phyloP scores from a whole-genome alignment of 495 filamentous ascomycete genomes.

The Xylaria nigripes region DNA sequence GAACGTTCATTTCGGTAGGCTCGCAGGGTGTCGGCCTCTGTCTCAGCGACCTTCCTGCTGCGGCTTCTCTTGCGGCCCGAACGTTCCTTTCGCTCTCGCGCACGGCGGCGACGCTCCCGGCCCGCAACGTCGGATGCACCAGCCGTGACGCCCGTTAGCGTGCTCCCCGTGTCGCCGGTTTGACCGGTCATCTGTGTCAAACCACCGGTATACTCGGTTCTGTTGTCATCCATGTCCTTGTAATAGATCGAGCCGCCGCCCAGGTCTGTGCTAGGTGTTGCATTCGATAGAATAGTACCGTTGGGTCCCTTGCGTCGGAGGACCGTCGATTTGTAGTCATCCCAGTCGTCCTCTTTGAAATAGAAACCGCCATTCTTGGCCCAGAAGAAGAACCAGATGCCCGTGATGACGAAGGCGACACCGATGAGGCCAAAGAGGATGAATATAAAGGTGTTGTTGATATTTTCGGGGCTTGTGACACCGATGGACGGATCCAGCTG shows the following conservation, averaged over 20 bases:
- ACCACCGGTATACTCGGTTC: constrained; percentile 37
- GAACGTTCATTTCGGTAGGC: constrained; percentile 78
- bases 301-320: constrained; percentile 86
- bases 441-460: constrained; percentile 80
- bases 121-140: constrained; percentile 40
- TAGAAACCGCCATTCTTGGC: constrained; percentile 90
- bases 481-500: constrained; percentile 37
- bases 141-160: constrained; percentile 35
- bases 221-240: constrained; percentile 53
- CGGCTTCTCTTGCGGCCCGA: constrained; percentile 36
- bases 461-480: constrained; percentile 51
- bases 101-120: constrained; percentile 37
- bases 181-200: constrained; percentile 35
- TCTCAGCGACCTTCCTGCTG: constrained; percentile 35
- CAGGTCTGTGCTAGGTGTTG: constrained; percentile 70
- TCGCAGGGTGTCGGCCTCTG: constrained; percentile 62
- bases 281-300: constrained; percentile 69
- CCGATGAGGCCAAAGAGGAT: constrained; percentile 80
- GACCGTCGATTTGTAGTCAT: constrained; percentile 95
- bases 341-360: constrained; percentile 82
- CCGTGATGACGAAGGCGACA: constrained; percentile 61
- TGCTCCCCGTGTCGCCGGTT: constrained; percentile 26
- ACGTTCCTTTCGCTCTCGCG: constrained; percentile 44
- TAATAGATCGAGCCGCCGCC: constrained; percentile 66
- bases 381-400: constrained; percentile 98